Base-by-base conservation (phyloP, 2,329 filamentous ascomycete genomes). In the Fusarium subglutinans region DNA sequence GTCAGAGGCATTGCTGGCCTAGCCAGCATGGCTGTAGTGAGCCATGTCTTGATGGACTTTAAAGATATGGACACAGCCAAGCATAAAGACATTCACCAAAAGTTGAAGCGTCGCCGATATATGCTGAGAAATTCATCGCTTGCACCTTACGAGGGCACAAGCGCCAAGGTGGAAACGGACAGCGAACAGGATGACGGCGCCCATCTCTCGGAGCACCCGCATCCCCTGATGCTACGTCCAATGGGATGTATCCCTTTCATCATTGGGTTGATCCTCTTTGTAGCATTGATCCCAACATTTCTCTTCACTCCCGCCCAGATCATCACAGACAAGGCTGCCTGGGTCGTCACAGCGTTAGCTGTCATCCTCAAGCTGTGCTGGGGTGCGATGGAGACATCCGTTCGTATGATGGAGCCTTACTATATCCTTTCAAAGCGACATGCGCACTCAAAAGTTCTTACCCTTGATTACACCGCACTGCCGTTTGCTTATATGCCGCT, bases 321-420 rank as follows among this genome's bases (percentile, higher is more conserved):
- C 8, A 78, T 93, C 14, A 90, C 90, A 4, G 87, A 92, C 63
- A 88, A 88, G 70, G 86, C 90, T 4, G 90, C 92, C 0, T 93
- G 90, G 87, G 82, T 91, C 13, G 82, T 93, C 38, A 94, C 92
- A 0, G 86, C 87, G 6, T 78, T 93, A 12, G 90, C 92, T 3
- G 91, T 93, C 26, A 81, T 86, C 64, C 87, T 94, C 76, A 93
- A 93, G 80, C 86, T 94, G 28, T 84, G 87, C 51, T 94, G 92
- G 92, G 88, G 88, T 69, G 88, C 89, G 7, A 85, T 94, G 69
- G 93, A 94, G 77, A 91, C 89, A 63, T 88, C 90, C 33, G 87
- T 94, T 53, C 90, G 92, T 47, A 91, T 94, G 87, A 89, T 94
- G 81, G 91, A 94, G 80, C 92, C 92, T 5, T 94, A 92, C 78